phyloP scores from a whole-genome alignment of 768 basidiomycete species.

The Lactifluus hygrophoroides region DNA sequence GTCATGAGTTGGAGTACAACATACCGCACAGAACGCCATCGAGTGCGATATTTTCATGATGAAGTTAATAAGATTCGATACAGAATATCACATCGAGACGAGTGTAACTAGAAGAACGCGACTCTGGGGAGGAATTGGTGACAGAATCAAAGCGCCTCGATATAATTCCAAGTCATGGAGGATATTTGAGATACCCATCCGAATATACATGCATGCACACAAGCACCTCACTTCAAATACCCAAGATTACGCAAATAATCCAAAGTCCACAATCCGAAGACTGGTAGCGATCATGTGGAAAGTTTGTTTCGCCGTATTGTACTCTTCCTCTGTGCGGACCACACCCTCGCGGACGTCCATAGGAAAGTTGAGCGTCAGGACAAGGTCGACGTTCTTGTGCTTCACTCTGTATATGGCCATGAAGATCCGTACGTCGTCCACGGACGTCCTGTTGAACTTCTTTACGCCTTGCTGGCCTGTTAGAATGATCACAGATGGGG shows the following conservation, averaged over 20 bases:
- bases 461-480: conserved; percentile 59
- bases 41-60: too few species aligned
- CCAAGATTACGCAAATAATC: conserved; percentile 50
- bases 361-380: conserved; percentile 80
- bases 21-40: too few species aligned
- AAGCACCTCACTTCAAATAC: neutral
- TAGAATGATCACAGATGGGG: conserved; percentile 54
- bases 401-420: conserved; percentile 77
- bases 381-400: conserved; percentile 66
- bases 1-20: neutral
- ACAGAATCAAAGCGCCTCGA: neutral
- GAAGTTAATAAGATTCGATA: too few species aligned
- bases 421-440: conserved; percentile 67
- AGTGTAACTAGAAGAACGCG: neutral
- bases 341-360: conserved; percentile 37
- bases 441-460: conserved; percentile 59
- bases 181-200: neutral
- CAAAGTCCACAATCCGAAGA: conserved; percentile 58
- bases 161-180: neutral
- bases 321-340: conserved; percentile 33
- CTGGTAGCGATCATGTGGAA: conserved; percentile 50
- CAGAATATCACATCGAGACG: too few species aligned
- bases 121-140: neutral
- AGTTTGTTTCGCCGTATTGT: conserved; percentile 33
- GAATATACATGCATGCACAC: neutral